Evolutionary conservation across 306 rosid species (phyloP), one percentile per base, ranked within the genome.

Genomic region (Trifolium pratense): DNA sequence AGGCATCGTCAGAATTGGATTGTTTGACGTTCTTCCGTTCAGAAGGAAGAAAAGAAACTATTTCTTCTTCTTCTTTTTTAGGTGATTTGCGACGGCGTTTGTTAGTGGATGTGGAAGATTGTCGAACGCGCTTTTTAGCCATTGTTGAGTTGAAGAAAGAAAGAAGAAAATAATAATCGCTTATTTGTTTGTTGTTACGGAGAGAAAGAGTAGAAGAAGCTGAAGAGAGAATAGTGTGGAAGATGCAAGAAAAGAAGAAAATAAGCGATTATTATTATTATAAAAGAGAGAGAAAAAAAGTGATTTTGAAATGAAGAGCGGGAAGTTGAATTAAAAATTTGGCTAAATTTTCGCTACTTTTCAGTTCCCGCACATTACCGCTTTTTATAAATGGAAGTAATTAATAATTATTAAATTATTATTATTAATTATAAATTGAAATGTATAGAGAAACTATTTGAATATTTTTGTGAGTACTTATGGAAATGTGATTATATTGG

Each of bases 1-100:
- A 9, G 0, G 3, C 61, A 1, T 2, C 66, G 1, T 14, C 85
- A 3, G 71, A 1, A 3, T 63, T 10, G 2, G 49, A 9, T 1
- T 0, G 14, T 9, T 84, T 76, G 0, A 62, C 2, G 31, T 70
- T 84, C 40, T 74, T 80, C 1, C 75, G 78, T 1, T 59, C 1
- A 1, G 83, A 78, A 0, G 86, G 75, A 7, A 66, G 64, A 16
- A 79, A 23, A 0, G 78, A 63, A 11, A 73, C 78, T 4, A 29
- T 29, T 26, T 26, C 31, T 26, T 26, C 5, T 26, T 26, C 37
- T 5, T 1, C 37, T 34, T 34, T 6, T 34, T 34, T 7, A 36
- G 9, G 9, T 36, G 39, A 8, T 36, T 6, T 7, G 2, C 9
- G 8, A 7, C 0, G 9, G 9, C 39, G 39, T 36, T 36, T 36